Percentiles rank a stretch among this genome's conserved stretches.
Evolutionary conservation across 2,329 filamentous ascomycete genomes (phyloP).

Genomic region (Bipolaris cookei): DNA sequence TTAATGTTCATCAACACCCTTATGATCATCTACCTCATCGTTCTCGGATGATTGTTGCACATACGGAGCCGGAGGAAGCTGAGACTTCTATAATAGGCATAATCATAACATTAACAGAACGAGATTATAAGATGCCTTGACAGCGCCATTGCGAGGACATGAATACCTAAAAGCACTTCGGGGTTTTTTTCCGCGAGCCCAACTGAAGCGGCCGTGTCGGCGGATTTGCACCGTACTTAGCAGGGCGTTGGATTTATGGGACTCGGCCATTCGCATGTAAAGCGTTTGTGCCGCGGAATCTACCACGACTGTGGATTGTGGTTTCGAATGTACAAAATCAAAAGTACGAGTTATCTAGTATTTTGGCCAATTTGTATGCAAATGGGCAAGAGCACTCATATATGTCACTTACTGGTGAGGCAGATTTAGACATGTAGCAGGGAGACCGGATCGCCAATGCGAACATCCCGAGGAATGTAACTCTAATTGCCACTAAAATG

Average conservation of each 20-base stretch:
- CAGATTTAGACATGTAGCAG: neutral
- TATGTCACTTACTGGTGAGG: neutral
- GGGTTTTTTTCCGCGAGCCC: neutral
- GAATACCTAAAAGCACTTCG: neutral
- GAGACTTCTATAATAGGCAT: slow-evolving; percentile 11
- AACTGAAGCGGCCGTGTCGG: neutral
- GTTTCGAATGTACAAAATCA: slow-evolving; percentile 1
- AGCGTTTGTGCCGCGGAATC: neutral
- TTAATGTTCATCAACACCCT: slow-evolving; percentile 50
- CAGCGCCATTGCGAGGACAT: neutral
- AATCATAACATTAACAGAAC: slow-evolving; percentile 1
- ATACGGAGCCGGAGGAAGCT: slow-evolving; percentile 8
- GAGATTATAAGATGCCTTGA: neutral
- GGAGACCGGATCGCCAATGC: neutral
- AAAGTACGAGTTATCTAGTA: neutral
- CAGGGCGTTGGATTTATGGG: neutral
- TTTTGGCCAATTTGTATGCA: neutral
- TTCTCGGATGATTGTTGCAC: slow-evolving; percentile 40
- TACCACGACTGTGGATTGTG: neutral
- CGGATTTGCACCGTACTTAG: neutral
- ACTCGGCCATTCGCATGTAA: neutral
- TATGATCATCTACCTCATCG: slow-evolving; percentile 48
- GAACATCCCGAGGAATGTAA: neutral
- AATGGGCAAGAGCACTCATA: neutral
- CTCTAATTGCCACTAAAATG: neutral